Conservation (phyloP, 805 yeast species). For the Lipomyces mesembrius region DNA sequence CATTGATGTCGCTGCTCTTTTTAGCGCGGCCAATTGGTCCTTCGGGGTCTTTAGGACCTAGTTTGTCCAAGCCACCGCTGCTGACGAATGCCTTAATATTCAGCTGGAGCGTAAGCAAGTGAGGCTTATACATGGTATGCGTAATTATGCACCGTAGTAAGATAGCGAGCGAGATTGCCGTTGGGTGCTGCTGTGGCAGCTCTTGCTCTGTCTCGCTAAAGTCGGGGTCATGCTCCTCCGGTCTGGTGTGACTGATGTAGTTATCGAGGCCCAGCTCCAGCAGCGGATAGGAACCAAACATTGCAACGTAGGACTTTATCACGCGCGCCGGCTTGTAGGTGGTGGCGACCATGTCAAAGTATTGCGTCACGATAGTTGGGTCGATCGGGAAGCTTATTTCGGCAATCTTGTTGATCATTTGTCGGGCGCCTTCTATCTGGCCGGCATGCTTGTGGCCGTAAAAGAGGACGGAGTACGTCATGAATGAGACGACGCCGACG, state of each 20-base stretch:
- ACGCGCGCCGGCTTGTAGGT: not conserved
- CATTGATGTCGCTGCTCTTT: not conserved
- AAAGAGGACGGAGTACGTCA: not conserved
- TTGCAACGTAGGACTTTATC: not conserved
- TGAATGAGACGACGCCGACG: not conserved
- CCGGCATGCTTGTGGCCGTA: conserved; percentile 1
- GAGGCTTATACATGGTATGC: conserved; percentile 1
- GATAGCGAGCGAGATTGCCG: not conserved
- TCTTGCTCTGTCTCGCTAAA: not conserved
- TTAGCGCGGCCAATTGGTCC: not conserved
- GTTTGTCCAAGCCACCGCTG: not conserved
- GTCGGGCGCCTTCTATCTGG: not conserved
- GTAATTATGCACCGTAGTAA: not conserved
- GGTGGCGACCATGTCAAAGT: not conserved
- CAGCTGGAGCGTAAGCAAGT: not conserved
- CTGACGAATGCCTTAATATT: not conserved
- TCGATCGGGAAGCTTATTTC: not conserved
- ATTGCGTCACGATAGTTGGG: not conserved
- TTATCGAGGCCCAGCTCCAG: conserved; percentile 2
- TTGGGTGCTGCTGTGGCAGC: not conserved
- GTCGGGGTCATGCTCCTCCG: not conserved
- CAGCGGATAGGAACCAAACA: conserved; percentile 4
- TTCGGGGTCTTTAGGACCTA: not conserved
- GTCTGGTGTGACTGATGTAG: not conserved
- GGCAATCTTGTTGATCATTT: conserved; percentile 14